phyloP scores from a whole-genome alignment of 2,329 filamentous ascomycete species.

The Basipetospora chlamydospora region DNA sequence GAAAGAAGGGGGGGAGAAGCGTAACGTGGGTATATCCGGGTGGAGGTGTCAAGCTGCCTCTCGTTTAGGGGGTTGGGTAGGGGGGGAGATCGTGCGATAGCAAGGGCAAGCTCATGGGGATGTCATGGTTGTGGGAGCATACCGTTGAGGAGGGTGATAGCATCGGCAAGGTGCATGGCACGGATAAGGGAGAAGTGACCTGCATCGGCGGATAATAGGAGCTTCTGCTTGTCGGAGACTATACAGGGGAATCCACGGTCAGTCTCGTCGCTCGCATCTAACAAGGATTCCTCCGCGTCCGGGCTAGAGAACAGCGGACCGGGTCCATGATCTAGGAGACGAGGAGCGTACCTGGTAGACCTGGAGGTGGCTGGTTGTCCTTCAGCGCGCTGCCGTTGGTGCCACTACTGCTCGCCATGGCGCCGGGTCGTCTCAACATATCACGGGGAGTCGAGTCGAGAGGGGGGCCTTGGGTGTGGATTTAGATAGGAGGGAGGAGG shows the following conservation, averaged over 20 bases:
- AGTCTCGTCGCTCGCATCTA: too few relatives aligned
- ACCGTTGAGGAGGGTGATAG: slow-evolving; percentile 76
- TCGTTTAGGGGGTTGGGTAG: too few relatives aligned
- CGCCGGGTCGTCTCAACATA: slow-evolving; percentile 4
- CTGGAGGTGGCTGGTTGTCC: background rate
- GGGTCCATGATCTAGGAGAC: background rate
- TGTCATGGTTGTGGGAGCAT: too few relatives aligned
- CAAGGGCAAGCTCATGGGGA: too few relatives aligned
- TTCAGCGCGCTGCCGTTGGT: background rate
- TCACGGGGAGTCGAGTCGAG: background rate
- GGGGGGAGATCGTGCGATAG: too few relatives aligned
- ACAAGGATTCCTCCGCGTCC: too few relatives aligned
- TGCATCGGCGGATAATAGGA: slow-evolving; percentile 51
- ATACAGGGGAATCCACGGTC: background rate
- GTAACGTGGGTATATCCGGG: too few relatives aligned
- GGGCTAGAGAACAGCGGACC: too few relatives aligned
- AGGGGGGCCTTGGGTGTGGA: too few relatives aligned
- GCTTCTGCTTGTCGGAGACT: slow-evolving; percentile 61
- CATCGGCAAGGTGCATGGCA: slow-evolving; percentile 64
- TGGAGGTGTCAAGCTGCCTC: too few relatives aligned
- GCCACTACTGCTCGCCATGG: slow-evolving; percentile 1
- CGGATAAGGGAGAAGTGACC: slow-evolving; percentile 59
- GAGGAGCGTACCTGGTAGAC: background rate
- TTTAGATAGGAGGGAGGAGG: background rate
- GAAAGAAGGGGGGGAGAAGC: too few relatives aligned